Percentiles rank a stretch among this genome's conserved stretches.
Conservation (phyloP, 108 stramenopile genomes). For the Aurantiochytrium sp. region DNA sequence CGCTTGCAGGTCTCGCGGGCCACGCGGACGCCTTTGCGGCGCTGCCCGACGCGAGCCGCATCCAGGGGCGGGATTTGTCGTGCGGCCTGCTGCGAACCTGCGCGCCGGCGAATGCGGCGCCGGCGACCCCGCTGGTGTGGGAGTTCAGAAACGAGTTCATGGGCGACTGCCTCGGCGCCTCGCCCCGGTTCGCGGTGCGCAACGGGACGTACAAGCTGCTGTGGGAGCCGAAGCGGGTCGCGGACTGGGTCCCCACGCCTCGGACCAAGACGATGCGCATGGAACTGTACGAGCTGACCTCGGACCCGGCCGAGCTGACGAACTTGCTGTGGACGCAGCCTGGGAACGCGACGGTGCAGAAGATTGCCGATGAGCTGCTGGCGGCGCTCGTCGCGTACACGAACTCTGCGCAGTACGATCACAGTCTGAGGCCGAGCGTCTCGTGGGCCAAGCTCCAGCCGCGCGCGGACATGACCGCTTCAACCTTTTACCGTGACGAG, state of each 20-base stretch:
- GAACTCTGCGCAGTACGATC: not conserved
- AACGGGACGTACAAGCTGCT: not conserved
- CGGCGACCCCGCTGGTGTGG: not conserved
- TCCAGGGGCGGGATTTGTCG: not conserved
- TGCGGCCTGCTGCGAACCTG: not conserved
- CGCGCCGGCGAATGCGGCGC: not conserved
- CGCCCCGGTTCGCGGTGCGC: conserved; percentile 1
- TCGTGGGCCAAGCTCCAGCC: not conserved
- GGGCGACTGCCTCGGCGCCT: not conserved
- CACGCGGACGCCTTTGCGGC: not conserved
- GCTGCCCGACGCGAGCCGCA: not conserved
- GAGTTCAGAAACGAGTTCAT: not conserved
- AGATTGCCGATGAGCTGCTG: not conserved
- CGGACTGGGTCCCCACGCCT: not conserved
- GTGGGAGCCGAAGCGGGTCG: not conserved
- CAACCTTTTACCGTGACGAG: not conserved
- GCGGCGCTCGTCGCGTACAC: not conserved
- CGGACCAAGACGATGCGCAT: not conserved
- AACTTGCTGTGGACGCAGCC: not conserved
- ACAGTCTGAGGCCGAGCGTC: not conserved
- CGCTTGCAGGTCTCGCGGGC: not conserved
- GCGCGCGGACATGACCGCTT: not conserved
- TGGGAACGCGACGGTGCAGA: not conserved
- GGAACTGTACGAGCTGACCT: not conserved
- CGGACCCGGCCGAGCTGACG: not conserved